Percentiles rank a stretch among this genome's conserved stretches.
phyloP scores from a whole-genome alignment of 2,329 filamentous ascomycete genomes.

The Penicillium sp. region DNA sequence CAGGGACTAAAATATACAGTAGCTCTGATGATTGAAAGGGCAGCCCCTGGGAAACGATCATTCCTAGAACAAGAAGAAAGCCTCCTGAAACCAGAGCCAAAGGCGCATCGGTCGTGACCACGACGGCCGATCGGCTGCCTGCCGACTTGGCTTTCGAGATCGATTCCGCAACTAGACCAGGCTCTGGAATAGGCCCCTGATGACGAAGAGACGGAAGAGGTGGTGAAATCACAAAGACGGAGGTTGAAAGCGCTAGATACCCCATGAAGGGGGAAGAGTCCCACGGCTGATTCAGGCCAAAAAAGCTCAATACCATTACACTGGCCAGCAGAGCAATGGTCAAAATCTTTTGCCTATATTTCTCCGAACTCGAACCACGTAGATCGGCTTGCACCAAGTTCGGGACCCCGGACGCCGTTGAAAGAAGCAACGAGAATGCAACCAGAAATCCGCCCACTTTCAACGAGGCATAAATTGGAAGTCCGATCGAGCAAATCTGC shows the following conservation, averaged over 20 bases:
- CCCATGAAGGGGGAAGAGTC: constrained; percentile 45
- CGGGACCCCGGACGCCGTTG: constrained; percentile 48
- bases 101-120: constrained; percentile 26
- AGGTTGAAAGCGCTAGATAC: constrained; percentile 48
- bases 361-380: constrained; percentile 13
- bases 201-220: constrained; percentile 38
- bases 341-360: constrained; percentile 29
- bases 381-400: constrained; percentile 18
- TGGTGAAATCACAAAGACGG: constrained; percentile 51
- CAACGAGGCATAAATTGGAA: constrained; percentile 59
- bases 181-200: constrained; percentile 20
- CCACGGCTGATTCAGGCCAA: constrained; percentile 32
- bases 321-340: constrained; percentile 26
- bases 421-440: constrained; percentile 52
- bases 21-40: constrained; percentile 25
- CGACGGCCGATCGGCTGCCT: constrained; percentile 8
- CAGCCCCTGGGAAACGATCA: constrained; percentile 23
- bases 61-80: constrained; percentile 23
- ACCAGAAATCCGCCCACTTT: constrained; percentile 56
- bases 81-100: constrained; percentile 30
- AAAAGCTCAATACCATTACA: constrained; percentile 26
- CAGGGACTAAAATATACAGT: constrained; percentile 22
- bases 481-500: constrained; percentile 43
- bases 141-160: constrained; percentile 16
- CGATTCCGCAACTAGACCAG: constrained; percentile 25